A percentile compares a stretch with the other conserved stretches of the same genome.
phyloP scores from a whole-genome alignment of 2,329 filamentous ascomycete genomes.

The Neobulgaria alba region DNA sequence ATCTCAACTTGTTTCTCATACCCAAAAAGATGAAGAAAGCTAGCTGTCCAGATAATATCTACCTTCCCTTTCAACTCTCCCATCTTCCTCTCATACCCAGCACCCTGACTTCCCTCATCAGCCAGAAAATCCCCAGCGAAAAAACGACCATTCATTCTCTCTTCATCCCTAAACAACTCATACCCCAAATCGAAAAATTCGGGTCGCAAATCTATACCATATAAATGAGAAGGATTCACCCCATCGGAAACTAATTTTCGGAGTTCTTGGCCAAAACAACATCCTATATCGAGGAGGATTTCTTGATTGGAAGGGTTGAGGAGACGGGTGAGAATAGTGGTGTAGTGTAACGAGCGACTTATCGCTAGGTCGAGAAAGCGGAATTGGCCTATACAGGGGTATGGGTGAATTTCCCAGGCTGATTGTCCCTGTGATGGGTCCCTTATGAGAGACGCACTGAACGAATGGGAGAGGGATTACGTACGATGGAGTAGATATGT shows the following conservation, averaged over 20 bases:
- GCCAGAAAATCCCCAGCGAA: conserved; percentile 30
- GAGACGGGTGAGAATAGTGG: conserved; percentile 11
- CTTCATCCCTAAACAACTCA: conserved; percentile 31
- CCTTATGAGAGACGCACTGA: not conserved
- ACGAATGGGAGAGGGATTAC: not conserved
- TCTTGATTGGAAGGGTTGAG: conserved; percentile 5
- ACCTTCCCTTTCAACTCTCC: conserved; percentile 28
- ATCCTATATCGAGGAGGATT: conserved; percentile 32
- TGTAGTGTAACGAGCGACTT: conserved; percentile 4
- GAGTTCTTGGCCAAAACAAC: conserved; percentile 33
- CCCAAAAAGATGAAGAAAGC: conserved; percentile 13
- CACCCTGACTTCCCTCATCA: conserved; percentile 16
- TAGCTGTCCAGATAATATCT: conserved; percentile 12
- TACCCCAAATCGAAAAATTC: conserved; percentile 32
- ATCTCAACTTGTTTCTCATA: conserved; percentile 29
- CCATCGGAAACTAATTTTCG: conserved; percentile 32
- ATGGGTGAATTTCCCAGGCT: conserved; percentile 16
- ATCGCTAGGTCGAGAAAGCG: conserved; percentile 16
- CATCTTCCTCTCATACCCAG: too few species aligned
- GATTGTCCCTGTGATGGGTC: too few species aligned
- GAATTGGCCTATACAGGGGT: conserved; percentile 20
- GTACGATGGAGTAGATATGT: conserved; percentile 11
- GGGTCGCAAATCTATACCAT: conserved; percentile 27
- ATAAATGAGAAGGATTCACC: conserved; percentile 24
- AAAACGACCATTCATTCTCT: conserved; percentile 26